Base-by-base conservation (phyloP, 2,329 filamentous ascomycete genomes). In the Blumeria hordei region DNA sequence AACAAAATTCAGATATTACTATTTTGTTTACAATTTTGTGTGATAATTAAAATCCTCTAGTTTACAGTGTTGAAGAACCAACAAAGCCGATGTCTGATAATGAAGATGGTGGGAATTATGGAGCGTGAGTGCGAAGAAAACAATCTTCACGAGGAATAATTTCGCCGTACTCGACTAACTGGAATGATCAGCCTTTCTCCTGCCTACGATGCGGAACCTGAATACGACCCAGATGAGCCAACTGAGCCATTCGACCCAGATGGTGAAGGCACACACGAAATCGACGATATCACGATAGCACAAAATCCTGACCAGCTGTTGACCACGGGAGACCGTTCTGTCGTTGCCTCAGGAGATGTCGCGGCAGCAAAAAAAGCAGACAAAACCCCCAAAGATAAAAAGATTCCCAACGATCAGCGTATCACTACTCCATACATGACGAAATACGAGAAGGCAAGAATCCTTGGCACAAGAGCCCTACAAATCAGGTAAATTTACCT, bases 341-440 rank as follows among this genome's bases (percentile, higher is more conserved):
- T 81, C 9, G 70, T 82, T 57, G 66, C 75, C 52, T 75, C 77
- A 14, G 78, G 78, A 61, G 80, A 83, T 63, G 74, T 77, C 16
- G 73, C 75, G 35, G 78, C 78, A 28, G 69, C 72, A 0, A 76
- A 74, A 66, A 69, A 69, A 55, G 71, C 68, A 62, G 74, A 77
- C 54, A 76, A 75, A 65, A 72, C 73, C 52, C 70, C 74, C 64
- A 80, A 80, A 65, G 77, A 88, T 70, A 95, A 93, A 77, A 93
- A 87, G 71, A 90, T 98, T 53, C 77, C 88, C 56, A 85, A 86
- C 61, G 85, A 88, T 61, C 78, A 94, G 70, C 80, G 92, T 63
- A 84, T 79, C 28, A 98, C 92, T 8, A 98, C 92, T 33, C 92
- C 90, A 2, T 98, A 95, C 71, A 94, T 98, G 90, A 98, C 92